Base-by-base conservation (phyloP, 2,329 filamentous ascomycete genomes). In the Fusarium newnesense region DNA sequence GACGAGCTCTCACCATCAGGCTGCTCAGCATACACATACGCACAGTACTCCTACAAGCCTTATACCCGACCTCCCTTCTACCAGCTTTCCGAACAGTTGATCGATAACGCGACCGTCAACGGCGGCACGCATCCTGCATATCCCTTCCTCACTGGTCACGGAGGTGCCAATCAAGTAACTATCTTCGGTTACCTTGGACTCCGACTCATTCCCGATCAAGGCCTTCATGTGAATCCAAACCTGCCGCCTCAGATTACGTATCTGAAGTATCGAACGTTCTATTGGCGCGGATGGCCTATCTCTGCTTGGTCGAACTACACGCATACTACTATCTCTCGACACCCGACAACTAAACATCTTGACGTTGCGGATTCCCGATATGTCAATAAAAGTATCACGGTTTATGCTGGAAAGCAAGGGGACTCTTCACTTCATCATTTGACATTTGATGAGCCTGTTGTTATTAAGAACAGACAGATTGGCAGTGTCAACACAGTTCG, bases 221-320 rank as follows among this genome's bases (percentile, higher is more conserved):
- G 62, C 4, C 24, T 64, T 1, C 62, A 64, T 1, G 62, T 64
- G 0, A 44, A 53, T 1, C 62, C 62, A 0, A 64, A 62, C 21
- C 1, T 63, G 1, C 62, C 62, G 0, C 62, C 62, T 2, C 62
- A 64, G 6, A 53, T 63, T 2, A 19, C 58, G 2, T 44, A 64
- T 32, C 2, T 64, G 0, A 64, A 2, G 32, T 64, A 64, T 34
- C 32, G 62, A 3, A 64, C 46, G 0, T 63, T 64, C 2, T 64
- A 64, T 2, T 64, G 62, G 62, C 26, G 46, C 7, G 62, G 62
- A 1, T 64, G 62, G 62, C 58, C 62, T 28, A 64, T 64, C 5
- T 28, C 32, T 0, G 58, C 62, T 3, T 64, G 62, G 62, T 64
- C 62, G 1, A 64, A 64, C 3, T 64, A 63, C 15, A 63, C 62